Evolutionary conservation across 176 grass and related monocot species (phyloP).

Genomic region (Metroxylon sagu): DNA sequence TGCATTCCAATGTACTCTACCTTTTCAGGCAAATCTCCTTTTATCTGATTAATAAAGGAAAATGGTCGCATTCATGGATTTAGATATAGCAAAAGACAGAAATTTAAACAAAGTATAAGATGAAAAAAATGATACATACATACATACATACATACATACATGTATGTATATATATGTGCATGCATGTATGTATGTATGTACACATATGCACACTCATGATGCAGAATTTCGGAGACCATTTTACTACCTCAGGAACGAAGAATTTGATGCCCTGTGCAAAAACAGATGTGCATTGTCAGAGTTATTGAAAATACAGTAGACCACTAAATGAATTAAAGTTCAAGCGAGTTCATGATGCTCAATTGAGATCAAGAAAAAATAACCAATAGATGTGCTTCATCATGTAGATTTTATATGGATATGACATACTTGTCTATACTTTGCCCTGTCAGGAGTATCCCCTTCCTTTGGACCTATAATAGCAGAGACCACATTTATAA

Average conservation of each 20-base stretch:
- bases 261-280: constrained; percentile 90
- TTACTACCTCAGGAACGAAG: constrained; percentile 86
- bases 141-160: no score
- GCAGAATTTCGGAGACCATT: constrained; percentile 20
- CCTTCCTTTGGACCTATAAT: constrained; percentile 98
- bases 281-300: constrained; percentile 1
- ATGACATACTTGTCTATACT: constrained; percentile 79
- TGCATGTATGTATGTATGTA: no score
- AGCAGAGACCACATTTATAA: constrained; percentile 80
- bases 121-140: no score
- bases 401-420: background rate
- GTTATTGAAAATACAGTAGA: constrained; percentile 1
- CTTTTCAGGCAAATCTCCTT: constrained; percentile 87
- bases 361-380: no score
- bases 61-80: background rate
- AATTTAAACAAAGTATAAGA: no score
- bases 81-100: no score
- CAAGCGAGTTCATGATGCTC: no score
- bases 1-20: constrained; percentile 88
- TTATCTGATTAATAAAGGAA: constrained; percentile 60
- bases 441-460: constrained; percentile 87
- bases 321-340: no score
- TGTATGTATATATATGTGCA: no score
- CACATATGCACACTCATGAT: constrained; percentile 10
- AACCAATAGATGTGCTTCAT: no score